Base-by-base conservation (phyloP, 2,329 filamentous ascomycete genomes). In the Gyromitra esculenta region DNA sequence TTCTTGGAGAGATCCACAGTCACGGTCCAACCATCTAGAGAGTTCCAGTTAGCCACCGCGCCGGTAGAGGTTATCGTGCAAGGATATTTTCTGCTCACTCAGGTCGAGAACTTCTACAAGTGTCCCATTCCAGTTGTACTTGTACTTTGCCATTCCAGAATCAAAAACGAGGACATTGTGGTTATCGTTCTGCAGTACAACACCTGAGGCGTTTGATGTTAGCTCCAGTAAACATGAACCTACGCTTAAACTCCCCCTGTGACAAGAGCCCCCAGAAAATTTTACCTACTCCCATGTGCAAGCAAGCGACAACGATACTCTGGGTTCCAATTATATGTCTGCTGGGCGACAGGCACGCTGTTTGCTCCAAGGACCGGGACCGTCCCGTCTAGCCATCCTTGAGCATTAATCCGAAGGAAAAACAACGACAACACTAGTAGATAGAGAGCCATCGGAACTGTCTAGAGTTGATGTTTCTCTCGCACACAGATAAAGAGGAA, bases 71-170 rank as follows among this genome's bases (percentile, higher is more conserved):
- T 57, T 11, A 41, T 6, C 2, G 18, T 0, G 7, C 9, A 21
- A 11, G 4, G 48, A 11, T 35, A 48, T 59, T 35, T 21, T 18
- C 7, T 15, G 75, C 59, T 25, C 4, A 76, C 69, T 78, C 6
- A 78, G 25, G 13, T 78, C 76, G 2, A 68, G 31, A 45, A 78
- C 21, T 9, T 62, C 56, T 7, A 37, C 13, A 5, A 45, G n/a
- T 3, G 50, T 45, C 7, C 73, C 41, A n/a, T 60, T 18, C 25
- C 21, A 37, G 5, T 41, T 48, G n/a, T 59, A 60, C 11, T 56
- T 64, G 63, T 69, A 73, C 60, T 78, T 78, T 18, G 76, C 76
- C 39, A 69, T 67, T 5, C 77, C 74, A 18, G 64, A 70, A 25
- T 77, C 69, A 48, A 77, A 64, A 8, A 77, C 52, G 21, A 77